Base-by-base conservation (phyloP, 495 filamentous ascomycete genomes). In the Lichenothelia convexa region DNA sequence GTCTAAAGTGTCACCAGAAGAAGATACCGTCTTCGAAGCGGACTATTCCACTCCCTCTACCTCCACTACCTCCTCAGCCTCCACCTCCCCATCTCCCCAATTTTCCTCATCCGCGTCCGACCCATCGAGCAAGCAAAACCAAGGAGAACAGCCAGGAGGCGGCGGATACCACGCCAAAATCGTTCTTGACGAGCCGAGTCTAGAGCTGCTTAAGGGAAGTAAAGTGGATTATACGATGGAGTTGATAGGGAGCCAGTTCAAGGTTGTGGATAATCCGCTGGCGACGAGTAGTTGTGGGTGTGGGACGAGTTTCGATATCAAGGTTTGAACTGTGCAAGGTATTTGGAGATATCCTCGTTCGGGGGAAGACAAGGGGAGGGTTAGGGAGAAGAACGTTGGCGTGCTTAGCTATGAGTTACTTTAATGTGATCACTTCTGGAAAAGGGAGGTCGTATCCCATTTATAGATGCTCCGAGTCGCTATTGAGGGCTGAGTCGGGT, bases 231-330 rank as follows among this genome's bases (percentile, higher is more conserved):
- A 80, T 58, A 92, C 84, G 0, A 89, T 81, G 67, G 89, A 95
- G 63, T 56, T 97, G 56, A 97, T 97, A 57, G 89, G 91, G 21
- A 93, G 83, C 43, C 85, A 95, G 61, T 97, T 97, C 56, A 92
- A 86, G 66, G 82, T 94, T 50, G 77, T 85, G 35, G 82, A 85
- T 48, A 95, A 93, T 49, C 89, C 91, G 0, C 56, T 71, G 19
- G 89, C 91, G 7, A 80, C 73, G 27, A 93, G 85, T 59, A 93
- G 80, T 55, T 97, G 89, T 66, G 89, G 89, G 0, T 97, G 91
- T 62, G 89, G 89, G 17, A 93, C 89, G 13, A 95, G 89, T 53
- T 97, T 97, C 59, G 89, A 97, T 63, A 82, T 95, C 45, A 80
- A 79, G 51, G 44, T 61, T 23, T 75, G 18, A 41, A 29, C 9